Evolutionary conservation across 83 land plant species (phyloP), one percentile per base, ranked within the genome.

Genomic region (Picea mariana): DNA sequence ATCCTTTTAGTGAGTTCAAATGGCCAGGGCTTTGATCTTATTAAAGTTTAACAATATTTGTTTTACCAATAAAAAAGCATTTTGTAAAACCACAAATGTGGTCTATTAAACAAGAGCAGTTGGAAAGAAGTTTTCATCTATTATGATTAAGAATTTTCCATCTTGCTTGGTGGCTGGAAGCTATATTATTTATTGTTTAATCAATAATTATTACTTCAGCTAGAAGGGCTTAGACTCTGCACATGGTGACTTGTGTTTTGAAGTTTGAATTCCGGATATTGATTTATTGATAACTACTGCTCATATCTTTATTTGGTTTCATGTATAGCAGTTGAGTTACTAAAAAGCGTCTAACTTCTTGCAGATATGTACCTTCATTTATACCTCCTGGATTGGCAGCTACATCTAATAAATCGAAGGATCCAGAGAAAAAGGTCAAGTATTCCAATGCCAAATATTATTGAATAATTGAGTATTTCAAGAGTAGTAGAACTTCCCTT

Each of bases 291-390:
- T 52, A 9, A 23, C 55, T 75, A 75, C 61, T 11, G 24, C 24
- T 76, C 61, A 16, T 49, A 76, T 58, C 5, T 13, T 49, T 55
- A 24, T 59, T 23, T 24, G 62, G 15, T 9, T 69, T 69, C 42
- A 55, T 69, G 15, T 17, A 16, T 34, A 15, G 47, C 17, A 15
- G 42, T 38, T 69, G 17, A 49, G 31, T 15, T 20, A 13, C 67
- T 61, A 40, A 79, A 38, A 26, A 31, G 11, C 31, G 67, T 79
- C 58, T 60, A 24, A 27, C 42, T 20, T 61, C 12, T 61, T 83
- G 83, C 93, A 98, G 99, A 88, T 98, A 98, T 87, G 93, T 98
- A 27, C 99, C 99, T 77, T 98, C 99, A 66, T 98, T 98, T 79
- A 85, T 98, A 24, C 99, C 99, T 81, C 97, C 99, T 84, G 90